Conservation (phyloP, 169 alveolate species). For the Theileria parva region DNA sequence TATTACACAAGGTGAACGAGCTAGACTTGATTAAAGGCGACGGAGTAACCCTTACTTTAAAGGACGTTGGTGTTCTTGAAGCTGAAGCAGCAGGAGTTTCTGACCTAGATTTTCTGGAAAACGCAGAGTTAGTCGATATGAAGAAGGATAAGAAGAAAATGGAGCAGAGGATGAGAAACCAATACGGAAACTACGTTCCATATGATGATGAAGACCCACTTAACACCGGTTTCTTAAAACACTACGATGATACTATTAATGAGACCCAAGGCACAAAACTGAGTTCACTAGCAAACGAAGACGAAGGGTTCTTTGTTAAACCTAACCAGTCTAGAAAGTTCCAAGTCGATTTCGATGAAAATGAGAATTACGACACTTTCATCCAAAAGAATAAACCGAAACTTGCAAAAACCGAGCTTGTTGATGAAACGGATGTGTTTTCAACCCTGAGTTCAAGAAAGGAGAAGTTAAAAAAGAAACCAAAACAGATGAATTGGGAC, state of each 20-base stretch:
- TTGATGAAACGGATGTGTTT: constrained; percentile 44
- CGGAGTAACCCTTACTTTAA: constrained; percentile 50
- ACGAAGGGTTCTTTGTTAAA: constrained; percentile 45
- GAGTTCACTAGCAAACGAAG: constrained; percentile 26
- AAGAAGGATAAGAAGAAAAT: constrained; percentile 13
- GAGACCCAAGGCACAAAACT: constrained; percentile 52
- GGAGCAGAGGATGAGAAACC: constrained; percentile 6
- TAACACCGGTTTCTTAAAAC: constrained; percentile 32
- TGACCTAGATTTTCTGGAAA: constrained; percentile 61
- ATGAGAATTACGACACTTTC: constrained; percentile 8
- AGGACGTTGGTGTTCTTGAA: constrained; percentile 61
- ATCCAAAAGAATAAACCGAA: not conserved
- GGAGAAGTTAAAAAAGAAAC: constrained; percentile 38
- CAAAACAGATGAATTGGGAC: constrained; percentile 54
- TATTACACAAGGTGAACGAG: constrained; percentile 56
- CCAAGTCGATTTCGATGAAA: not conserved
- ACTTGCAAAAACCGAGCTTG: constrained; percentile 16
- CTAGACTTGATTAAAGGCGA: constrained; percentile 43
- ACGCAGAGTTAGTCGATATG: constrained; percentile 43
- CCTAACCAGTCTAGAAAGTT: constrained; percentile 15
- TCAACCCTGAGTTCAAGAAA: constrained; percentile 38
- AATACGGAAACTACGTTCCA: constrained; percentile 43
- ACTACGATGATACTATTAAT: constrained; percentile 48
- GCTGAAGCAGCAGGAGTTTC: constrained; percentile 63
- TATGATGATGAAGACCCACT: constrained; percentile 51